Evolutionary conservation across 2,329 filamentous ascomycete genomes (phyloP).

Genomic region (Paecilomyces fulvus): DNA sequence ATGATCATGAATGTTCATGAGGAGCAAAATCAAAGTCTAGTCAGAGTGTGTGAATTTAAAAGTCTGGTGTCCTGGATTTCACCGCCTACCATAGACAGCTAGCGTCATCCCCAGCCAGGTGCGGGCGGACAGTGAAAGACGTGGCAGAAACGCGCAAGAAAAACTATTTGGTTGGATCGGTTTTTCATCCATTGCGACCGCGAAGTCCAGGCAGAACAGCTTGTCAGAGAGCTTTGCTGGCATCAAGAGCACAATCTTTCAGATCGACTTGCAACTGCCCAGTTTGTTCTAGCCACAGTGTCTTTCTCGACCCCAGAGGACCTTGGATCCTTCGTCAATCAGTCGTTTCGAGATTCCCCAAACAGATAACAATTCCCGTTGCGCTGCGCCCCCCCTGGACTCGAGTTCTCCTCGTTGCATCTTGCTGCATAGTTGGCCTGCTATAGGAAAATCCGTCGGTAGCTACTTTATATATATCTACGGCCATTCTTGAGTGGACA

Average conservation of each 20-base stretch:
- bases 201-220: not conserved
- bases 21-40: not conserved
- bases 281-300: not conserved
- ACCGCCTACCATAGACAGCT: slow-evolving; percentile 13
- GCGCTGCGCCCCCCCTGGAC: not conserved
- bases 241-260: not conserved
- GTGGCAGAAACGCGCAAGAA: slow-evolving; percentile 15
- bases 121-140: slow-evolving; percentile 3
- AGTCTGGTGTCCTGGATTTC: not conserved
- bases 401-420: not conserved
- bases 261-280: not conserved
- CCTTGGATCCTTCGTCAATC: not conserved
- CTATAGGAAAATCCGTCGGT: not conserved
- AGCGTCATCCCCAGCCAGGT: slow-evolving; percentile 6
- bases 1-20: not conserved
- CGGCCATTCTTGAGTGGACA: not conserved
- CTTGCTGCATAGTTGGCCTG: not conserved
- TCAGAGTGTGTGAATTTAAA: not conserved
- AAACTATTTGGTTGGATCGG: not conserved
- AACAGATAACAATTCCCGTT: not conserved
- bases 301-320: not conserved
- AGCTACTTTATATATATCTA: not conserved
- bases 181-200: not conserved
- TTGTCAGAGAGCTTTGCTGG: not conserved
- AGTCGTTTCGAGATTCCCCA: not conserved